These are phyloP conservation scores for Pestalotiopsis sp. DNA, from an alignment of 2,329 filamentous ascomycete species.

Conservation along the genomic window DNA sequence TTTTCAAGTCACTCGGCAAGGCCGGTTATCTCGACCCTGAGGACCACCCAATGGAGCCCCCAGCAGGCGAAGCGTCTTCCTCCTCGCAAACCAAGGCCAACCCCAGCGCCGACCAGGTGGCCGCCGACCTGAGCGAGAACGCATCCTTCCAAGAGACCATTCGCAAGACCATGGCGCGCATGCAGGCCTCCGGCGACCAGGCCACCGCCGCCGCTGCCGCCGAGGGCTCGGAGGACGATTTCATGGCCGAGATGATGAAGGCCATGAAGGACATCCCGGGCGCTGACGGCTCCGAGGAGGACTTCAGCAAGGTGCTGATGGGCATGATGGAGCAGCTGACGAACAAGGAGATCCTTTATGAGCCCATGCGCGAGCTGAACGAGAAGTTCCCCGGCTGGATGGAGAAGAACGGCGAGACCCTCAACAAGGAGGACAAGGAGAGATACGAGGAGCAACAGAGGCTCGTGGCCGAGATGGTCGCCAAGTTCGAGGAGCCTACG, in stretches of 20 bases:
- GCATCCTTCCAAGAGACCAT: slow-evolving; percentile 91
- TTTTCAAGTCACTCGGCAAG: slow-evolving; percentile 72
- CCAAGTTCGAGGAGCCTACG: slow-evolving; percentile 78
- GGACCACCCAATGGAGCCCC: slow-evolving; percentile 10
- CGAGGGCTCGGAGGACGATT: slow-evolving; percentile 69
- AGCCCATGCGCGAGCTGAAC: slow-evolving; percentile 96
- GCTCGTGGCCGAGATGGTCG: slow-evolving; percentile 83
- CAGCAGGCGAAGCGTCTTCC: slow-evolving; percentile 19
- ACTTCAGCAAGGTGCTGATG: slow-evolving; percentile 92
- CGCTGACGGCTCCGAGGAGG: slow-evolving; percentile 68
- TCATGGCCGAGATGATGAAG: slow-evolving; percentile 90
- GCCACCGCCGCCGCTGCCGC: slow-evolving; percentile 77
- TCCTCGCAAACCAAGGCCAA: slow-evolving; percentile 23
- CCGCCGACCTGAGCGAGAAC: slow-evolving; percentile 48
- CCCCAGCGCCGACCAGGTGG: slow-evolving; percentile 24
- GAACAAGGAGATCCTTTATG: slow-evolving; percentile 96
- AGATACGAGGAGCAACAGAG: slow-evolving; percentile 80
- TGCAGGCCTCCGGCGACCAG: slow-evolving; percentile 85
- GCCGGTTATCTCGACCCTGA: slow-evolving; percentile 39
- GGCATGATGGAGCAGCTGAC: slow-evolving; percentile 99
- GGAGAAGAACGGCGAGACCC: slow-evolving; percentile 69
- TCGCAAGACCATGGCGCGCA: slow-evolving; percentile 89
- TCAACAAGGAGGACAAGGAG: slow-evolving; percentile 71
- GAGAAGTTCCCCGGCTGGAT: slow-evolving; percentile 93
- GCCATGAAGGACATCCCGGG: slow-evolving; percentile 72